Percentiles rank a stretch among this genome's conserved stretches.
phyloP scores from a whole-genome alignment of 1,139 yeast species.

The Martiniozyma asiatica region DNA sequence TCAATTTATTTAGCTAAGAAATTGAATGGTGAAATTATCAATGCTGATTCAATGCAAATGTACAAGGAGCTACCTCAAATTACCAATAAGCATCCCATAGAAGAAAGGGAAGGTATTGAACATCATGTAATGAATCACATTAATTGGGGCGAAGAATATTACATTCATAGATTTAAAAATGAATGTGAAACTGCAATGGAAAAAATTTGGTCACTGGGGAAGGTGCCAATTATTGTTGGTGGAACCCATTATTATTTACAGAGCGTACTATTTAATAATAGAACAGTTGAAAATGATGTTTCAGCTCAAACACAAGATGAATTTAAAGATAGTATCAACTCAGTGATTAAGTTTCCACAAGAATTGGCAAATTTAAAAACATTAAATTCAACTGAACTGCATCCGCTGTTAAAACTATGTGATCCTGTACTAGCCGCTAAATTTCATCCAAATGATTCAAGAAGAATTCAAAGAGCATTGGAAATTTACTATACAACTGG shows the following conservation, averaged over 20 bases:
- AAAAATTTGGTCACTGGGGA: constrained; percentile 57
- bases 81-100: constrained; percentile 83
- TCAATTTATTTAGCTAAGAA: constrained; percentile 69
- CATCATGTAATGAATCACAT: constrained; percentile 88
- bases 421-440: constrained; percentile 72
- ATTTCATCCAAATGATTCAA: constrained; percentile 82
- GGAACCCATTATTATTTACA: constrained; percentile 94
- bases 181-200: constrained; percentile 52
- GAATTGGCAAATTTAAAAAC: constrained; percentile 31
- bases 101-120: constrained; percentile 57
- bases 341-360: constrained; percentile 18
- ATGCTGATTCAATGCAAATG: constrained; percentile 97
- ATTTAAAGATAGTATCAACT: too few species aligned
- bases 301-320: constrained; percentile 8
- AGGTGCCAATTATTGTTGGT: constrained; percentile 81
- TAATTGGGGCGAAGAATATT: constrained; percentile 70
- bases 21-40: constrained; percentile 79
- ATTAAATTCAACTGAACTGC: constrained; percentile 32
- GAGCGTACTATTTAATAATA: constrained; percentile 58
- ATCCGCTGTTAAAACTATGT: constrained; percentile 31
- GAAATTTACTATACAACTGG: constrained; percentile 69
- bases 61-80: constrained; percentile 62
- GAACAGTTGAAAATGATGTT: constrained; percentile 34
- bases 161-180: constrained; percentile 63
- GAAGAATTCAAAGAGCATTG: constrained; percentile 69